phyloP scores from a whole-genome alignment of 129 eudicot genomes.

The Artemisia argyi region DNA sequence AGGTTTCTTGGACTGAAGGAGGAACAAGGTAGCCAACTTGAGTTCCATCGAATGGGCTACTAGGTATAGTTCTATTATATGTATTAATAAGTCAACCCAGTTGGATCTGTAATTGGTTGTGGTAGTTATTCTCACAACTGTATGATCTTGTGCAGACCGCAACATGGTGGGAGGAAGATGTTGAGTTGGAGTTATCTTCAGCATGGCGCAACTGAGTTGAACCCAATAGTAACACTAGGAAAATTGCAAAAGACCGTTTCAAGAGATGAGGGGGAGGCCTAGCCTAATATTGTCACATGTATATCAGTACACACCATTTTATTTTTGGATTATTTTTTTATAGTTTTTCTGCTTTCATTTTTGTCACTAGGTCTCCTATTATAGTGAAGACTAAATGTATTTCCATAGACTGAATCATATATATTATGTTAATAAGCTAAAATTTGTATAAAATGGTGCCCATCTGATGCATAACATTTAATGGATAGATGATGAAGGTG shows the following conservation, averaged over 20 bases:
- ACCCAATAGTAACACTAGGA: slow-evolving; percentile 7
- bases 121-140: background rate
- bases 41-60: slow-evolving; percentile 83
- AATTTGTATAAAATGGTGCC: background rate
- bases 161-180: slow-evolving; percentile 98
- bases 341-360: slow-evolving; percentile 1
- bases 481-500: background rate
- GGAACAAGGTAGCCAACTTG: slow-evolving; percentile 78
- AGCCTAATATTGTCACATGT: slow-evolving; percentile 17
- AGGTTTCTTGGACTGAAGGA: slow-evolving; percentile 94
- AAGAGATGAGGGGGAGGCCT: background rate
- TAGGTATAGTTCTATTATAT: slow-evolving; percentile 43
- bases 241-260: slow-evolving; percentile 14
- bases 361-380: slow-evolving; percentile 10
- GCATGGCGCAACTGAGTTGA: slow-evolving; percentile 87
- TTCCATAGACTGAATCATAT: background rate
- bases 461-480: background rate
- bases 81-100: no score
- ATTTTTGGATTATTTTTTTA: background rate
- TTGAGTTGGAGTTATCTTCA: slow-evolving; percentile 76
- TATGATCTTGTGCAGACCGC: slow-evolving; percentile 45
- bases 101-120: background rate
- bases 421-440: background rate
- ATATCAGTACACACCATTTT: slow-evolving; percentile 20
- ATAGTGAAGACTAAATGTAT: slow-evolving; percentile 15